Conservation (phyloP, 805 yeast genomes). For the Candida anglica region DNA sequence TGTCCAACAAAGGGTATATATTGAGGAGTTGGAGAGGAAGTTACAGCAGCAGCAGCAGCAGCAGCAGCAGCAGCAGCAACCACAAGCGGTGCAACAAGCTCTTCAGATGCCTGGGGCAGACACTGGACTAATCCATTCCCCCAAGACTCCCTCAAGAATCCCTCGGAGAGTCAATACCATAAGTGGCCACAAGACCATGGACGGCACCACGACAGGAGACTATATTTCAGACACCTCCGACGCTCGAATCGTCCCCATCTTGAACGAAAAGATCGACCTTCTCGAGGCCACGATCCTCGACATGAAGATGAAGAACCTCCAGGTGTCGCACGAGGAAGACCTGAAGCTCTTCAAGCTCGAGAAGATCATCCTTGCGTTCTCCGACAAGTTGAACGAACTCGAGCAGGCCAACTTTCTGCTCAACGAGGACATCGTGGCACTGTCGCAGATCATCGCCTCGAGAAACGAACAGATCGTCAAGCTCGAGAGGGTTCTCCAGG, state of each 20-base stretch:
- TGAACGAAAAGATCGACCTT: constrained; percentile 28
- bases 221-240: background rate
- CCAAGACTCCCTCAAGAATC: background rate
- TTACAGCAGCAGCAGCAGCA: too few relatives aligned
- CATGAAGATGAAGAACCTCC: constrained; percentile 27
- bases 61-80: too few relatives aligned
- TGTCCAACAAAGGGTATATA: constrained; percentile 26
- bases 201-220: too few relatives aligned
- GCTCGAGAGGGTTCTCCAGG: constrained; percentile 45
- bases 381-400: constrained; percentile 56
- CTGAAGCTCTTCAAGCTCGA: constrained; percentile 53
- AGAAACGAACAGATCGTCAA: constrained; percentile 55
- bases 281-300: constrained; percentile 24
- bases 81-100: too few relatives aligned
- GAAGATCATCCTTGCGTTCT: constrained; percentile 52
- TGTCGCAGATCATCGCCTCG: constrained; percentile 53
- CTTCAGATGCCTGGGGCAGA: background rate
- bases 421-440: constrained; percentile 50
- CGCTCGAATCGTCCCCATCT: too few relatives aligned
- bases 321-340: constrained; percentile 36
- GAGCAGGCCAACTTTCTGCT: constrained; percentile 58
- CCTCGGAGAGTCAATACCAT: too few relatives aligned
- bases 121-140: background rate
- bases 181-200: too few relatives aligned
- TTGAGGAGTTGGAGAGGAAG: constrained; percentile 39